Evolutionary conservation across 2,329 filamentous ascomycete genomes (phyloP).

Genomic region (Apiospora sp.): DNA sequence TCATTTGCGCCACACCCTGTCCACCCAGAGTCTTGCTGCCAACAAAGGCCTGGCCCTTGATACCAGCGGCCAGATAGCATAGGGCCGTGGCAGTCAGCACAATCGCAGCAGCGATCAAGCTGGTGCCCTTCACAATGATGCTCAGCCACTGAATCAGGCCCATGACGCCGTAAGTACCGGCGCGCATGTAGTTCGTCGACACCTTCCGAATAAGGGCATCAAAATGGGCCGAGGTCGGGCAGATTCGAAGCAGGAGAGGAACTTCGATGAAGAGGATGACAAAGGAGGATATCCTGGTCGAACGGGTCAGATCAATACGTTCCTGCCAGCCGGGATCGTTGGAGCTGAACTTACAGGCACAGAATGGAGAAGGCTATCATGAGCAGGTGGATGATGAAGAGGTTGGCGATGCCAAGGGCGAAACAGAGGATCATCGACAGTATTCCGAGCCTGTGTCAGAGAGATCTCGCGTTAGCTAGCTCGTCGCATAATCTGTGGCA

Average conservation of each 20-base stretch:
- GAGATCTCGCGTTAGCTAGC: conserved; percentile 33
- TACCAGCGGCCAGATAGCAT: conserved; percentile 81
- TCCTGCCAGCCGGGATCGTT: not conserved
- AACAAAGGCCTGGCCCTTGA: conserved; percentile 87
- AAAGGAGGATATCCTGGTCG: conserved; percentile 69
- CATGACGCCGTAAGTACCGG: conserved; percentile 84
- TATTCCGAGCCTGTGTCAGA: conserved; percentile 66
- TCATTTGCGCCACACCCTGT: conserved; percentile 95
- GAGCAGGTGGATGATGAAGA: conserved; percentile 61
- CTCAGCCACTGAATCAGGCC: conserved; percentile 86
- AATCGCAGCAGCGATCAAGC: conserved; percentile 85
- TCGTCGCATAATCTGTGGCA: not conserved
- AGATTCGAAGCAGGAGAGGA: conserved; percentile 94
- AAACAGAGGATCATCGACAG: conserved; percentile 76
- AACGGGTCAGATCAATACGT: not conserved
- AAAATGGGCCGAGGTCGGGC: conserved; percentile 90
- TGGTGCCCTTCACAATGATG: conserved; percentile 68
- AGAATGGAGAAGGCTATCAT: conserved; percentile 59
- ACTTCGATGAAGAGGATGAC: conserved; percentile 88
- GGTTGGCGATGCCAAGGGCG: conserved; percentile 72
- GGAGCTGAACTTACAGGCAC: conserved; percentile 53
- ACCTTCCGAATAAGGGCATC: conserved; percentile 89
- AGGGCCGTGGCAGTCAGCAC: conserved; percentile 77
- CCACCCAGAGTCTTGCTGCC: conserved; percentile 97
- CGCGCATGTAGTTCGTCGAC: conserved; percentile 97